Evolutionary conservation across 2,329 filamentous ascomycete genomes (phyloP), one percentile per base, ranked within the genome.

Genomic region (Pseudocercospora pini-densiflorae): DNA sequence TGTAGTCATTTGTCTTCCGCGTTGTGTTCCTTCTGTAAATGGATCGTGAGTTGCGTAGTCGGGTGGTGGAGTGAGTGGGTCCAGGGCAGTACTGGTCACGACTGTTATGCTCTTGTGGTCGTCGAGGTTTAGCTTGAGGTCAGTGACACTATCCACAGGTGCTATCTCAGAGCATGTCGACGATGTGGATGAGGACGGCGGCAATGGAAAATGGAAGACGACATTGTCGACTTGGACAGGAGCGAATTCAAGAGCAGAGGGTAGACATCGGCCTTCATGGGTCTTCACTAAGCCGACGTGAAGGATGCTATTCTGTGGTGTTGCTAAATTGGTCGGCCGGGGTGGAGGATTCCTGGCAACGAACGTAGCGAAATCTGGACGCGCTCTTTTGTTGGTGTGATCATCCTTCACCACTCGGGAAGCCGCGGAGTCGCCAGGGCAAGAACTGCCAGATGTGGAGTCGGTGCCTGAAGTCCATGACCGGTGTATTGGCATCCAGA

Each of bases 281-380:
- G 64, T 66, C 29, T 66, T 63, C 23, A 60, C 60, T 23, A 66
- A 58, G 14, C 64, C 64, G 16, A 66, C 55, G 31, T 66, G 54
- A 45, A 66, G 55, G 31, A 58, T 58, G 24, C 33, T 58, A 23
- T 43, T 58, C 55, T 58, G 55, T 16, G 54, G 27, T 40, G 55
- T 43, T 36, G 19, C 55, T 58, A 58, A 58, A 58, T 58, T 58
- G 55, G 55, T 43, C 24, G 55, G 31, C 55, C 31, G 31, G 55
- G 55, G 31, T 36, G 55, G 55, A 21, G 31, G 19, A 58, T 58
- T 58, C 31, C 33, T 23, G 19, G 55, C 55, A 9, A 58, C 55
- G 55, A 40, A 58, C 5, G 55, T 43, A 58, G 31, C 55, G 31
- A 58, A 23, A 40, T 58, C 31, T 43, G 55, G 55, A 40, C 55